Evolutionary conservation across 78 protist species (phyloP).

Genomic region (Guillardia theta): DNA sequence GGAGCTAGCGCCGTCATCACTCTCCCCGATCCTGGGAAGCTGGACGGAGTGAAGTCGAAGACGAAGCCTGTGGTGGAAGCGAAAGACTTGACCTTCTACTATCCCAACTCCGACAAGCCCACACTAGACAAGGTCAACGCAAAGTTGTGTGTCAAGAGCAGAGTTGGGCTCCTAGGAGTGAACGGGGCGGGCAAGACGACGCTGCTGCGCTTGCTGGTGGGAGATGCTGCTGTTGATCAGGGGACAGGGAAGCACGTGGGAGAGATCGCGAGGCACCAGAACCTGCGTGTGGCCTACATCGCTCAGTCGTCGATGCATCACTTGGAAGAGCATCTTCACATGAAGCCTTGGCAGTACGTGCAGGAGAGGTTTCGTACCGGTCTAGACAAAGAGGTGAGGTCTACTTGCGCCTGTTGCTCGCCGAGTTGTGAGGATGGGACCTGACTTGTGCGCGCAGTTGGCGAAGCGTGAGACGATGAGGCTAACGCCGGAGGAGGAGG

Average conservation of each 20-base stretch:
- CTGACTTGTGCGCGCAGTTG: no score
- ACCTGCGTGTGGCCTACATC: slow-evolving; percentile 43
- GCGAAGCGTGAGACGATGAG: slow-evolving; percentile 20
- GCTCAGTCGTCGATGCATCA: background rate
- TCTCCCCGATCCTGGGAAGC: slow-evolving; percentile 7
- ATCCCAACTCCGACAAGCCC: background rate
- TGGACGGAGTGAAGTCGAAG: background rate
- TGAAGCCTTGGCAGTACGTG: background rate
- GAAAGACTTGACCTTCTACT: background rate
- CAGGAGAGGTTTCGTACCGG: background rate
- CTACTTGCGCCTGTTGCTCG: background rate
- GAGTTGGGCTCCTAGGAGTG: slow-evolving; percentile 63
- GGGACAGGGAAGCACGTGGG: background rate
- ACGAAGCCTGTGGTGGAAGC: background rate
- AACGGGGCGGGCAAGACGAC: slow-evolving; percentile 72
- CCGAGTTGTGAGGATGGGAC: background rate
- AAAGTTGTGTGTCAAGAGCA: slow-evolving; percentile 49
- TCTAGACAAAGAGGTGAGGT: slow-evolving; percentile 11
- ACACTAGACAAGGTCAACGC: slow-evolving; percentile 56
- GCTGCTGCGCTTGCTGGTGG: slow-evolving; percentile 60
- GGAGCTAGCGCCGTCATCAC: background rate
- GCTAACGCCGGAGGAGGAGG: background rate
- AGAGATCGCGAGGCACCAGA: background rate
- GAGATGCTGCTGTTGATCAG: slow-evolving; percentile 38
- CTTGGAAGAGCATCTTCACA: no score